phyloP scores from a whole-genome alignment of 176 grass and related monocot genomes.

The Eragrostis curvula region DNA sequence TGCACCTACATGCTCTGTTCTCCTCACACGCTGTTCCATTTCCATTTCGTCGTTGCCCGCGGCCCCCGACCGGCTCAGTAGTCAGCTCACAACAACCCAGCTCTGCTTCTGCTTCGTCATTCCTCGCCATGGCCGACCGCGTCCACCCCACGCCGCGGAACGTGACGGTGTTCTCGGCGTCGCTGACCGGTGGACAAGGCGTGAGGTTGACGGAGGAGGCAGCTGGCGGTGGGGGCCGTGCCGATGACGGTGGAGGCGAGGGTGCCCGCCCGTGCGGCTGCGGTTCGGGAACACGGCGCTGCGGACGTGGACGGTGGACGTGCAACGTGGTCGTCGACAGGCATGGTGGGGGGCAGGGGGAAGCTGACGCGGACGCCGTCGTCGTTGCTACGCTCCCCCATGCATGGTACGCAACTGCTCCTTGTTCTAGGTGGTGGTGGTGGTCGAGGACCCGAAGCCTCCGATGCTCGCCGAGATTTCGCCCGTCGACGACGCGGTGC shows the following conservation, averaged over 20 bases:
- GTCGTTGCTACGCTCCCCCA: too few relatives aligned
- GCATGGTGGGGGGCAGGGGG: too few relatives aligned
- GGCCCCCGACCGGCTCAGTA: background rate
- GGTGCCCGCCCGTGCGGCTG: slow-evolving; percentile 55
- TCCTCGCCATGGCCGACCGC: slow-evolving; percentile 50
- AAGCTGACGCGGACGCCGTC: too few relatives aligned
- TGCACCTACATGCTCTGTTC: too few relatives aligned
- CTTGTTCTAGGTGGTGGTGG: too few relatives aligned
- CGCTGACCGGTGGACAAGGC: slow-evolving; percentile 35
- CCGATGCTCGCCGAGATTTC: too few relatives aligned
- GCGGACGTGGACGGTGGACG: slow-evolving; percentile 65
- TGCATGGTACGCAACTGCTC: too few relatives aligned
- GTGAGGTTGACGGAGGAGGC: slow-evolving; percentile 42
- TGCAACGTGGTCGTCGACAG: slow-evolving; percentile 73
- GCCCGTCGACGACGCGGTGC: too few relatives aligned
- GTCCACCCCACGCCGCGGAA: slow-evolving; percentile 63
- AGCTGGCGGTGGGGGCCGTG: slow-evolving; percentile 44
- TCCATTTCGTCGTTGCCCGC: background rate
- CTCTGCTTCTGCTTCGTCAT: too few relatives aligned
- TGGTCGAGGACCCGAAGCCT: too few relatives aligned
- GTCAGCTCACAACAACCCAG: background rate
- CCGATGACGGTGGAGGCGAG: slow-evolving; percentile 46
- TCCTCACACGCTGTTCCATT: too few relatives aligned
- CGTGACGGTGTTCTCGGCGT: slow-evolving; percentile 50
- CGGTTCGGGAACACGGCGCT: slow-evolving; percentile 59